Evolutionary conservation across 352 stramenopile genomes (phyloP).

Genomic region (Globisporangium nagaii): DNA sequence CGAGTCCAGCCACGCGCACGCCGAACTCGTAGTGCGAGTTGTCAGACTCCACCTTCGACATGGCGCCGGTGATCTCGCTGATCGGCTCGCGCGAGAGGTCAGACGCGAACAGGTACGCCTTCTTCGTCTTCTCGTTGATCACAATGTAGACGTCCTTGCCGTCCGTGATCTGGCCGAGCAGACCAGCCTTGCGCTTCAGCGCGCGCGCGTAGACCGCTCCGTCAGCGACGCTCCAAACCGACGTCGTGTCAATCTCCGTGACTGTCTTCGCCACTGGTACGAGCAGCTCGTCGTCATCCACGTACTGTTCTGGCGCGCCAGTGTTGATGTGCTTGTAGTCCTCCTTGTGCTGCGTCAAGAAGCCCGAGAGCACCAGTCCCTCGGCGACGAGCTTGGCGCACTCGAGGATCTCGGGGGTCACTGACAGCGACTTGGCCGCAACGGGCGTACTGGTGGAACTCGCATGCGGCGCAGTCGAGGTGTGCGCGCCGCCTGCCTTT

Average conservation of each 20-base stretch:
- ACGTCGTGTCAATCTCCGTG: not conserved
- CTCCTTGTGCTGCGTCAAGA: constrained; percentile 1
- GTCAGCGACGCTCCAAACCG: constrained; percentile 1
- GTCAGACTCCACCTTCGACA: not conserved
- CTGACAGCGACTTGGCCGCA: not conserved
- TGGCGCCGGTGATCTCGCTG: not conserved
- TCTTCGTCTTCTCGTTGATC: not conserved
- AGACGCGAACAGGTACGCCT: constrained; percentile 5
- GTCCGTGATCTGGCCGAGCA: not conserved
- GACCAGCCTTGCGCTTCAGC: constrained; percentile 6
- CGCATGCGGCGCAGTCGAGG: too few relatives aligned
- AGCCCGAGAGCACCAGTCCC: too few relatives aligned
- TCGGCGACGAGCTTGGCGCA: not conserved
- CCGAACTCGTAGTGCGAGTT: not conserved
- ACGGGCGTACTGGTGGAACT: too few relatives aligned
- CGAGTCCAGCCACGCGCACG: not conserved
- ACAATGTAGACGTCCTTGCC: constrained; percentile 9
- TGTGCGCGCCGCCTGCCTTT: too few relatives aligned
- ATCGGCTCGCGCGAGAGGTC: not conserved
- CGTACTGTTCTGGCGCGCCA: not conserved
- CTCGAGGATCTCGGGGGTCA: not conserved
- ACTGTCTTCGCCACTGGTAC: not conserved
- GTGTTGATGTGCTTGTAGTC: not conserved
- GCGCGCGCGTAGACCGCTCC: not conserved
- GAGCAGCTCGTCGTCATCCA: constrained; percentile 1